Evolutionary conservation across 2,329 filamentous ascomycete species (phyloP).

Genomic region (Hymenoscyphus salicellus): DNA sequence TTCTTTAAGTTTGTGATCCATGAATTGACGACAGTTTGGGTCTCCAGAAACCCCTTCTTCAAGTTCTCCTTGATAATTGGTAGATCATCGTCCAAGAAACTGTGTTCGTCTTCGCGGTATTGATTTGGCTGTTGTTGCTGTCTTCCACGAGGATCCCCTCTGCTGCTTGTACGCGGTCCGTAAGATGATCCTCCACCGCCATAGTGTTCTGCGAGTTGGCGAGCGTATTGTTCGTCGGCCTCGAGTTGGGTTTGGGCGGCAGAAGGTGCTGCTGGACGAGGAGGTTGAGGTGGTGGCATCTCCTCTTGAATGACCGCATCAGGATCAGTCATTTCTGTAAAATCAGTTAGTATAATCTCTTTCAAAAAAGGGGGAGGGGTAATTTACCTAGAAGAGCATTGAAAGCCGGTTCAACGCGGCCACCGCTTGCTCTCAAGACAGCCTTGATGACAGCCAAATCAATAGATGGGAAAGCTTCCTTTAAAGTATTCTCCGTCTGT

Average conservation of each 20-base stretch:
- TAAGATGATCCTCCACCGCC: constrained; percentile 54
- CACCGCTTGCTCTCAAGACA: constrained; percentile 79
- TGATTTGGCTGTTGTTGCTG: constrained; percentile 51
- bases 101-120: constrained; percentile 64
- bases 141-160: constrained; percentile 40
- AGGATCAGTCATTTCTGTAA: constrained; percentile 73
- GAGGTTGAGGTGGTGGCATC: constrained; percentile 72
- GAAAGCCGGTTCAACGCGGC: constrained; percentile 88
- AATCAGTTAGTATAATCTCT: constrained; percentile 11
- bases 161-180: constrained; percentile 47
- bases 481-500: constrained; percentile 82
- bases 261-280: constrained; percentile 63
- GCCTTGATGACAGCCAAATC: constrained; percentile 81
- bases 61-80: constrained; percentile 91
- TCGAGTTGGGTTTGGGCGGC: constrained; percentile 76
- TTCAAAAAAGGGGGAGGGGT: neutral
- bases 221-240: constrained; percentile 85
- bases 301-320: constrained; percentile 58
- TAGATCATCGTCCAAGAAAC: constrained; percentile 93
- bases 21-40: constrained; percentile 85
- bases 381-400: constrained; percentile 79
- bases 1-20: constrained; percentile 94
- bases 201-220: constrained; percentile 90
- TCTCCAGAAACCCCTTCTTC: constrained; percentile 90
- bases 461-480: constrained; percentile 88